Base-by-base conservation (phyloP, 2,329 filamentous ascomycete genomes). In the Epichloe gansuensis region DNA sequence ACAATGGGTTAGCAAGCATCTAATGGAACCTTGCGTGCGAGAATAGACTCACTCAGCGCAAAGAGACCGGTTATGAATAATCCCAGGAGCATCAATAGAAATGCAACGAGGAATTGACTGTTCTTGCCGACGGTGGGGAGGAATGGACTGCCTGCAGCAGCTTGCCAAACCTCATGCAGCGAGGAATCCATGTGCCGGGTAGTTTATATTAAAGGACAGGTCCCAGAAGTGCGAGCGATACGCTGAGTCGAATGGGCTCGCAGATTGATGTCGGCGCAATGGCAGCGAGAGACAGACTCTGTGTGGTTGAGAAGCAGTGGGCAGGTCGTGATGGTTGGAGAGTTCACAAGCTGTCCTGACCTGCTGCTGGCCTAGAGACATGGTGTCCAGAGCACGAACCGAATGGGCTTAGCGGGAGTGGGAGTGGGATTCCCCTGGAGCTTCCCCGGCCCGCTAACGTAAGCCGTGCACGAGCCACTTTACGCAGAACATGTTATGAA, bases 141-240 rank as follows among this genome's bases (percentile, higher is more conserved):
- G 74, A 93, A 97, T 57, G 89, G 88, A 74, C 82, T 87, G 77
- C 82, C 81, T 71, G 87, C 81, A 74, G 90, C 87, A 77, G 88
- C 87, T 78, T 94, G 85, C 91, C 91, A 97, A 74, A 95, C 79
- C 70, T 93, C 82, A 72, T 85, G 82, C 70, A 95, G 75, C 76
- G 87, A 88, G 65, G 82, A 80, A 80, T 86, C 84, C 83, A 87
- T 87, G 74, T 74, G 76, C 66, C 56, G 53, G 42, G 52, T 44
- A 57, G 42, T 31, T 4, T 34, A 23, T 35, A 43, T 36, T 8
- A n/a, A 13, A 35, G 13, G 3, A n/a, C 11, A 51, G 40, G 7
- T 3, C n/a, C 38, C 27, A 13, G 21, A 34, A 39, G 5, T 15
- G 12, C 15, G n/a, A 17, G 15, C 7, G 4, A 15, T 42, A 17